A percentile compares a stretch with the other conserved stretches of the same genome.
These are phyloP conservation scores for Cyclostephanos tholiformis DNA, from an alignment of 108 stramenopile species.

Conservation along the genomic window DNA sequence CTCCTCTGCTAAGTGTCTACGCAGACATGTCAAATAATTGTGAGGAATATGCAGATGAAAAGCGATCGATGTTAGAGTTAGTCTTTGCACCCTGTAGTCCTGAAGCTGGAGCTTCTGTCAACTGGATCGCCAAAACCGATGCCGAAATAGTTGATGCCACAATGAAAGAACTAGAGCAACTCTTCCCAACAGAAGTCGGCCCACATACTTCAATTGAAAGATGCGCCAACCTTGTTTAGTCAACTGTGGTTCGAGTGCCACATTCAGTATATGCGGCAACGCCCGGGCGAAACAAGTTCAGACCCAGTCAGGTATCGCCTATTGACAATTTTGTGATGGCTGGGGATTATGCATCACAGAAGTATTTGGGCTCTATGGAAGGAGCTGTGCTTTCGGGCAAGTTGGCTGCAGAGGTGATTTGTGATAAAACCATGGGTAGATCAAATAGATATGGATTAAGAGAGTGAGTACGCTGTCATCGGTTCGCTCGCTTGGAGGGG, in stretches of 20 bases:
- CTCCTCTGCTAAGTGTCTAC: slow-evolving; percentile 71
- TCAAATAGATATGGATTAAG: slow-evolving; percentile 27
- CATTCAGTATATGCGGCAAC: slow-evolving; percentile 72
- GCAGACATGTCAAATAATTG: slow-evolving; percentile 77
- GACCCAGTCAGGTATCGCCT: slow-evolving; percentile 53
- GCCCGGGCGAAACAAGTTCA: slow-evolving; percentile 59
- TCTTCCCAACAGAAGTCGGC: slow-evolving; percentile 68
- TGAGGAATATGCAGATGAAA: slow-evolving; percentile 65
- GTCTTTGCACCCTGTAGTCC: slow-evolving; percentile 69
- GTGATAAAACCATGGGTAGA: slow-evolving; percentile 33
- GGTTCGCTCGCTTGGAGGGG: no score
- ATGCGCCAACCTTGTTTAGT: slow-evolving; percentile 61
- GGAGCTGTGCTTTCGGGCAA: slow-evolving; percentile 68
- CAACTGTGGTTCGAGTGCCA: slow-evolving; percentile 63
- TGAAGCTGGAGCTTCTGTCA: slow-evolving; percentile 31
- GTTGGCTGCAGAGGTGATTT: slow-evolving; percentile 66
- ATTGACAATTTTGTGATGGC: slow-evolving; percentile 60
- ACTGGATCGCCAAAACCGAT: slow-evolving; percentile 56
- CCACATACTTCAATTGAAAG: slow-evolving; percentile 8
- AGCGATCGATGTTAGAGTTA: slow-evolving; percentile 72
- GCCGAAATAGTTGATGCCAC: slow-evolving; percentile 66
- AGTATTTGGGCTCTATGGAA: slow-evolving; percentile 79
- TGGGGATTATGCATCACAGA: slow-evolving; percentile 59
- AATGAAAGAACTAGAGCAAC: slow-evolving; percentile 63
- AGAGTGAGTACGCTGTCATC: no score